These are phyloP conservation scores for Diaporthe citriasiana DNA, from an alignment of 2,329 filamentous ascomycete species.

Conservation along the genomic window DNA sequence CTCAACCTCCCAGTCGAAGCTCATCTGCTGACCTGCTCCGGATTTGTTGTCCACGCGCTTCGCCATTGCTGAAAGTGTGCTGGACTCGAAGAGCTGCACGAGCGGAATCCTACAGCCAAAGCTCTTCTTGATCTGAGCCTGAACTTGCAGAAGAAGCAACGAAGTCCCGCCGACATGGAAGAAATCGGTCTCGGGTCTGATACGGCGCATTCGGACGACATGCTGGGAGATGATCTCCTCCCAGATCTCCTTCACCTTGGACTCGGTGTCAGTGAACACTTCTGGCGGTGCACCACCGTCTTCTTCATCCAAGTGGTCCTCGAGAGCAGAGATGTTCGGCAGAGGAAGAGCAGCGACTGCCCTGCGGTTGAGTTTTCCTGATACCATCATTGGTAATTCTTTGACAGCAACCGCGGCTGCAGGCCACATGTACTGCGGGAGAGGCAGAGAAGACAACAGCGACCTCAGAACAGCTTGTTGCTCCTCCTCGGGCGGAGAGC, in stretches of 20 bases:
- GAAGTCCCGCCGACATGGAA: constrained; percentile 59
- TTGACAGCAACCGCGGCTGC: constrained; percentile 43
- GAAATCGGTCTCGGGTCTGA: constrained; percentile 52
- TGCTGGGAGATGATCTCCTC: constrained; percentile 44
- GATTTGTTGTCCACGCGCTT: constrained; percentile 44
- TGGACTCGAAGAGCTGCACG: constrained; percentile 53
- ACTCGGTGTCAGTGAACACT: not conserved
- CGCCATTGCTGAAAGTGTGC: constrained; percentile 57
- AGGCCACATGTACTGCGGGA: constrained; percentile 43
- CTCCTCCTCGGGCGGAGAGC: not conserved
- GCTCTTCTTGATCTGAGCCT: constrained; percentile 49
- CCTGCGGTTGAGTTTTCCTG: constrained; percentile 47
- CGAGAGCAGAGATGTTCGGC: not conserved
- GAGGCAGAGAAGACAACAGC: not conserved
- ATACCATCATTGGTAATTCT: constrained; percentile 1
- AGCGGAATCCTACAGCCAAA: constrained; percentile 52
- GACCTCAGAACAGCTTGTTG: not conserved
- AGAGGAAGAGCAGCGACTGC: constrained; percentile 46
- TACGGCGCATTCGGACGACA: constrained; percentile 23
- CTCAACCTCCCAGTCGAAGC: constrained; percentile 44
- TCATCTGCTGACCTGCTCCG: too few species aligned
- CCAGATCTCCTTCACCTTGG: constrained; percentile 36
- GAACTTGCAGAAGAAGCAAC: constrained; percentile 55
- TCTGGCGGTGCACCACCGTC: constrained; percentile 13
- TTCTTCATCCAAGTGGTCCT: not conserved